These are phyloP conservation scores for Cutaneotrichosporon spelunceum DNA, from an alignment of 1,284 basidiomycete genomes.

Conservation along the genomic window DNA sequence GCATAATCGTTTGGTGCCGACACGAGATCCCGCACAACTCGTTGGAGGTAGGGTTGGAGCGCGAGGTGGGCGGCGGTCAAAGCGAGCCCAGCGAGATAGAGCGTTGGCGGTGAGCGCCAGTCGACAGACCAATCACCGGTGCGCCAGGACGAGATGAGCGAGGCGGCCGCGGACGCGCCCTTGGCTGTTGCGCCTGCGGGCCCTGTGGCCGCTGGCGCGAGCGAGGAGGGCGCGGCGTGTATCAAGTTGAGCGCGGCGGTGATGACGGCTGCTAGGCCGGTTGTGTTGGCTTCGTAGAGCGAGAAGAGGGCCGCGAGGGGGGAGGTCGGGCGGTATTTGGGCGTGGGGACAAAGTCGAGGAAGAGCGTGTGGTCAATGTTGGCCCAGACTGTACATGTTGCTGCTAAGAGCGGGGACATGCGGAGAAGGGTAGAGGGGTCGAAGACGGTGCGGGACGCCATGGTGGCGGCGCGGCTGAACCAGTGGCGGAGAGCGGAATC, in stretches of 20 bases:
- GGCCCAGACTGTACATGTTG: constrained; percentile 2
- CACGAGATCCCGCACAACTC: not conserved
- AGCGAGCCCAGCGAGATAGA: not conserved
- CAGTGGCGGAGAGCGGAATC: too few relatives aligned
- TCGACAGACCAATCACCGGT: not conserved
- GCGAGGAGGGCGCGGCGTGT: not conserved
- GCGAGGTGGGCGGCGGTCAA: constrained; percentile 5
- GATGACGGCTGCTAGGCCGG: not conserved
- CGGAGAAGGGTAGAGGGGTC: constrained; percentile 3
- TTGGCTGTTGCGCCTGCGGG: too few relatives aligned
- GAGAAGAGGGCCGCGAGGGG: constrained; percentile 2
- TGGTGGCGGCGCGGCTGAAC: not conserved
- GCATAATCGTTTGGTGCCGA: not conserved
- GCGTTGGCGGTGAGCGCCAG: not conserved
- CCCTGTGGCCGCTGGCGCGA: too few relatives aligned
- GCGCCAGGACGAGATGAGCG: too few relatives aligned
- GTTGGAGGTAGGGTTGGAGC: not conserved
- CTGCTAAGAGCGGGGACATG: not conserved
- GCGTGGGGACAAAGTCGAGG: not conserved
- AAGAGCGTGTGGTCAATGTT: constrained; percentile 6
- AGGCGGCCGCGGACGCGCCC: too few relatives aligned
- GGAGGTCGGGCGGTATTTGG: not conserved
- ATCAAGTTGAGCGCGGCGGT: not conserved
- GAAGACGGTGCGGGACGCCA: constrained; percentile 3
- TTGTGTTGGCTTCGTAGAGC: not conserved